These are phyloP conservation scores for Apiotrichum porosum DNA, from an alignment of 1,284 basidiomycete genomes.

Conservation along the genomic window DNA sequence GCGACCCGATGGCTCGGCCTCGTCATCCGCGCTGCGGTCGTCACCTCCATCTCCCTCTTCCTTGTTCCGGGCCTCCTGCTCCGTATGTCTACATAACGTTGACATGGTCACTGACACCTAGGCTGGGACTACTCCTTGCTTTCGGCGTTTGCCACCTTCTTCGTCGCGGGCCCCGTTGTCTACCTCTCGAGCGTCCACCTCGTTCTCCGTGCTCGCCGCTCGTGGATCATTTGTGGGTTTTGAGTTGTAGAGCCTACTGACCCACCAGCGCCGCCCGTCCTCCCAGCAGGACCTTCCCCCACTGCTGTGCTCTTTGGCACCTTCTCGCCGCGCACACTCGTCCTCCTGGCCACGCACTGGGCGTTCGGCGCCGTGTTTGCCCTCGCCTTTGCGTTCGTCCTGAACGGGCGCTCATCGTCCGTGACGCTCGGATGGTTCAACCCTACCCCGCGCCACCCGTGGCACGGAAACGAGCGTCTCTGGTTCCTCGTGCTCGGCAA, in stretches of 20 bases:
- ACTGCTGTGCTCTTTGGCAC: conserved; percentile 16
- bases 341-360: conserved; percentile 22
- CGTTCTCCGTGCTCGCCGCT: conserved; percentile 33
- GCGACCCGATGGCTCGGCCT: conserved; percentile 26
- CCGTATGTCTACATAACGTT: background rate
- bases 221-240: conserved; percentile 31
- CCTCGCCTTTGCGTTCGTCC: conserved; percentile 11
- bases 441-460: conserved; percentile 34
- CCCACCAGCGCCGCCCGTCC: conserved; percentile 13
- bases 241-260: background rate
- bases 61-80: conserved; percentile 15
- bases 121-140: conserved; percentile 9
- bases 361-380: conserved; percentile 19
- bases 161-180: conserved; percentile 46
- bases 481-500: conserved; percentile 38
- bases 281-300: conserved; percentile 9
- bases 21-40: conserved; percentile 10
- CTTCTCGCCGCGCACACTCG: conserved; percentile 16
- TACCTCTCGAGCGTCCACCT: conserved; percentile 58
- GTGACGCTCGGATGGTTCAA: conserved; percentile 18
- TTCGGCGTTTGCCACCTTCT: conserved; percentile 6
- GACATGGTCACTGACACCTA: conserved; percentile 1
- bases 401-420: conserved; percentile 10
- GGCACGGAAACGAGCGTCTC: conserved; percentile 44
- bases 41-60: conserved; percentile 11